Percentiles rank a stretch among this genome's conserved stretches.
phyloP scores from a whole-genome alignment of 768 basidiomycete species.

The Agrocybe praecox region DNA sequence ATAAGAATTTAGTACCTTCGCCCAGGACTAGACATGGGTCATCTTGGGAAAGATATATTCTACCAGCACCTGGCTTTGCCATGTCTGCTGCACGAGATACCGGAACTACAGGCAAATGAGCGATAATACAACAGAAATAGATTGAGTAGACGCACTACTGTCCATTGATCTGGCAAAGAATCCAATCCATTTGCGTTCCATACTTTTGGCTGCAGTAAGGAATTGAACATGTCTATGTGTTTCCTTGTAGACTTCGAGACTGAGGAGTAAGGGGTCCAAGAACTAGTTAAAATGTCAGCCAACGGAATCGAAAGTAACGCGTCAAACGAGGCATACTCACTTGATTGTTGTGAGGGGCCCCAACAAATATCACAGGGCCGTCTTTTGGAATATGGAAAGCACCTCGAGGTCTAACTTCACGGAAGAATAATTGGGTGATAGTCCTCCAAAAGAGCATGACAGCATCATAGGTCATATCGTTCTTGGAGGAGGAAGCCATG shows the following conservation, averaged over 20 bases:
- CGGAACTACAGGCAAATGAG: constrained; percentile 61
- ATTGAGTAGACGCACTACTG: constrained; percentile 63
- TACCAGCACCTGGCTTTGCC: constrained; percentile 75
- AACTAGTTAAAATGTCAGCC: constrained; percentile 54
- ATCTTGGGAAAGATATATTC: constrained; percentile 65
- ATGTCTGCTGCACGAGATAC: constrained; percentile 90
- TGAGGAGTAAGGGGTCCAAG: constrained; percentile 86
- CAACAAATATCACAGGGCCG: constrained; percentile 92
- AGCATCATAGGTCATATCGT: constrained; percentile 60
- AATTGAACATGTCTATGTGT: constrained; percentile 82
- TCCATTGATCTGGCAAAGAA: constrained; percentile 83
- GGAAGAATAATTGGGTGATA: constrained; percentile 93
- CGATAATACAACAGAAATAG: constrained; percentile 3
- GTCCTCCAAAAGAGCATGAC: constrained; percentile 84
- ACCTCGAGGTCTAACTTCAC: constrained; percentile 92
- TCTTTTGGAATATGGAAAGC: constrained; percentile 92
- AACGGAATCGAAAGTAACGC: not conserved
- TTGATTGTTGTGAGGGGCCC: constrained; percentile 92
- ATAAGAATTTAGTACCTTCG: constrained; percentile 74
- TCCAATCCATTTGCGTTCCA: constrained; percentile 80
- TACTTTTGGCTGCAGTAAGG: constrained; percentile 86
- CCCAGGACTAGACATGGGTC: constrained; percentile 87
- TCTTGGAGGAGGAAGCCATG: constrained; percentile 8
- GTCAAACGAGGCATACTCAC: constrained; percentile 35
- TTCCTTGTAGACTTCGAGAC: constrained; percentile 85